Base-by-base conservation (phyloP, 805 yeast genomes). In the Metschnikowia henanensis region DNA sequence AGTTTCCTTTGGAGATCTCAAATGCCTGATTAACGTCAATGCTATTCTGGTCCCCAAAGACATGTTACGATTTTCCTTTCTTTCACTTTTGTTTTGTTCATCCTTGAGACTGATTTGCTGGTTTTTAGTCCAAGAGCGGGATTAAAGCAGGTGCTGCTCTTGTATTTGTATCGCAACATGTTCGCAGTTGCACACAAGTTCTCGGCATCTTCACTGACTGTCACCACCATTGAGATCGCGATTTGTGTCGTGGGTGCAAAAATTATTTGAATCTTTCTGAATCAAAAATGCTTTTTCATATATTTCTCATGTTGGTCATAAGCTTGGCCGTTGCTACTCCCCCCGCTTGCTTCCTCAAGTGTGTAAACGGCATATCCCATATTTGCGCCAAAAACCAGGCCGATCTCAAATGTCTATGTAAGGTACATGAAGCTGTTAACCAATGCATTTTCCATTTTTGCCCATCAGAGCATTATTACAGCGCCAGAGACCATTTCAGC, bases 311-410 rank as follows among this genome's bases (percentile, higher is more conserved):
- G 18, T 18, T 43, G 19, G 37, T 36, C 18, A 8, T 41, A 7
- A 25, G 37, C 9, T 15, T 38, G 9, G 55, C 36, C 6, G 19
- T 30, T 12, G 71, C 75, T 17, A 72, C 79, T 0, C 79, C 80
- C 3, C 81, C 80, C 8, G 78, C 79, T 8, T 76, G 81, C 50
- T 70, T 75, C 49, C 50, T 75, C 16, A 51, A 69, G 29, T 76
- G 81, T 53, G 49, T 72, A 30, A 64, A 63, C 41, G 66, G 57
- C 17, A 56, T 73, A 5, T 50, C 78, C 10, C 56, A 57, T 21
- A 45, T 59, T 48, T 72, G 78, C 49, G 58, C 59, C 3, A 37
- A 41, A 2, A 50, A 42, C 4, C 72, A 65, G 26, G 40, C 53
- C 3, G 76, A 75, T 55, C 46, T 75, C 38, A 55, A 58, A 9